Percentiles rank a stretch among this genome's conserved stretches.
Conservation (phyloP, 768 basidiomycete genomes). For the Pholiota molesta region DNA sequence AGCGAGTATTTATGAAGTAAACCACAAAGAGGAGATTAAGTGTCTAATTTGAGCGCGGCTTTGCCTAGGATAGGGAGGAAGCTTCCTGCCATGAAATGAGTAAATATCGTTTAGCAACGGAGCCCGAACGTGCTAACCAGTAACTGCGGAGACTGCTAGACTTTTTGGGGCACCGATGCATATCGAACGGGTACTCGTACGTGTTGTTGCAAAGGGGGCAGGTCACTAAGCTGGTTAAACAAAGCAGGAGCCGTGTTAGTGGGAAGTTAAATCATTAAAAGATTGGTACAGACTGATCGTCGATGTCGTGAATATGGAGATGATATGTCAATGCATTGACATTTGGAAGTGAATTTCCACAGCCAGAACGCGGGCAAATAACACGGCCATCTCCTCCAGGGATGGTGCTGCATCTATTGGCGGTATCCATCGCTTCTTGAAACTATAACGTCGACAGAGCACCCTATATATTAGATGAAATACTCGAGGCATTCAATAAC, state of each 20-base stretch:
- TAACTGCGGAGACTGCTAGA: background rate
- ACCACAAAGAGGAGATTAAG: background rate
- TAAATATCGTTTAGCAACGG: too few species aligned
- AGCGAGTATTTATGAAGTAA: background rate
- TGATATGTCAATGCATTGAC: conserved; percentile 53
- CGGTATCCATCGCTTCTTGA: conserved; percentile 37
- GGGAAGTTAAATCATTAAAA: background rate
- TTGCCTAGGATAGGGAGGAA: background rate
- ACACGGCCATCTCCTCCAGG: conserved; percentile 31
- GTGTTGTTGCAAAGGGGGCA: conserved; percentile 27
- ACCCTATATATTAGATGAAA: background rate
- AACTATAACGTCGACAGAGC: conserved; percentile 26
- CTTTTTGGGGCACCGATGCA: conserved; percentile 25
- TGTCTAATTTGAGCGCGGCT: background rate
- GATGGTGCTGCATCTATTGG: conserved; percentile 13
- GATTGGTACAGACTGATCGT: conserved; percentile 38
- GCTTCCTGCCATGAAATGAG: background rate
- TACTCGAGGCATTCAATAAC: background rate
- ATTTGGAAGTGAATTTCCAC: conserved; percentile 43
- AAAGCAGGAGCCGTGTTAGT: conserved; percentile 2
- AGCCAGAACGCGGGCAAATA: conserved; percentile 47
- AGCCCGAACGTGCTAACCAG: background rate
- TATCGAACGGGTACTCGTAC: conserved; percentile 22
- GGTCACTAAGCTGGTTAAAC: conserved; percentile 17
- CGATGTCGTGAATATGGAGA: conserved; percentile 59